These are phyloP conservation scores for Olyra latifolia DNA, from an alignment of 176 grass and related monocot species.

Conservation along the genomic window DNA sequence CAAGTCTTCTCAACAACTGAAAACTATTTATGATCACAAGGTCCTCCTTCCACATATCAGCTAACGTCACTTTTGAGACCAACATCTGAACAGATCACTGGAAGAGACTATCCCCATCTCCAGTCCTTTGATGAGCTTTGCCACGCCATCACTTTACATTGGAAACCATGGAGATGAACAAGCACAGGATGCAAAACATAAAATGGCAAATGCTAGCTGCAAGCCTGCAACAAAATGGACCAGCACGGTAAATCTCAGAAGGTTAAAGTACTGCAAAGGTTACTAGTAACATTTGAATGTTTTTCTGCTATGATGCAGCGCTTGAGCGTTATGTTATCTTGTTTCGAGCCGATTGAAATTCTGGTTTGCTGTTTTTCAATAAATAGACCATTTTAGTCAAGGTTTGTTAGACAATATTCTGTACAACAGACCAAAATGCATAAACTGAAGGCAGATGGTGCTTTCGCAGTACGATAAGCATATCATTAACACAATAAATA, in stretches of 20 bases:
- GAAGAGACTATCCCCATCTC: background rate
- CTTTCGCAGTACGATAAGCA: background rate
- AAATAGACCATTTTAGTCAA: background rate
- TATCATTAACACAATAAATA: background rate
- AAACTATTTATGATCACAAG: slow-evolving; percentile 32
- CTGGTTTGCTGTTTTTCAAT: background rate
- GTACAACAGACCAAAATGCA: background rate
- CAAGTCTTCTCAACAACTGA: slow-evolving; percentile 25
- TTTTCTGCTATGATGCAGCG: background rate
- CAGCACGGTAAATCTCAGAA: background rate
- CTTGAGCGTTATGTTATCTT: background rate
- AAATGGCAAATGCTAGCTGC: slow-evolving; percentile 5
- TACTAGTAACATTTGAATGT: background rate
- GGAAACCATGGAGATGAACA: slow-evolving; percentile 29
- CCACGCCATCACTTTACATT: background rate
- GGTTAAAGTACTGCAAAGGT: background rate
- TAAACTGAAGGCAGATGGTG: background rate
- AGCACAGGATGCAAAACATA: slow-evolving; percentile 35
- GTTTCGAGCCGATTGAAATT: background rate
- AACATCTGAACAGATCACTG: slow-evolving; percentile 44
- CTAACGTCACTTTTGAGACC: slow-evolving; percentile 30
- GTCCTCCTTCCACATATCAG: slow-evolving; percentile 15
- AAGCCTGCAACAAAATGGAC: slow-evolving; percentile 33
- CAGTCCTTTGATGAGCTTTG: slow-evolving; percentile 1
- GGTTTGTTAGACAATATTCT: background rate